phyloP scores from a whole-genome alignment of 179 eudicot genomes.

The Silene coronaria region DNA sequence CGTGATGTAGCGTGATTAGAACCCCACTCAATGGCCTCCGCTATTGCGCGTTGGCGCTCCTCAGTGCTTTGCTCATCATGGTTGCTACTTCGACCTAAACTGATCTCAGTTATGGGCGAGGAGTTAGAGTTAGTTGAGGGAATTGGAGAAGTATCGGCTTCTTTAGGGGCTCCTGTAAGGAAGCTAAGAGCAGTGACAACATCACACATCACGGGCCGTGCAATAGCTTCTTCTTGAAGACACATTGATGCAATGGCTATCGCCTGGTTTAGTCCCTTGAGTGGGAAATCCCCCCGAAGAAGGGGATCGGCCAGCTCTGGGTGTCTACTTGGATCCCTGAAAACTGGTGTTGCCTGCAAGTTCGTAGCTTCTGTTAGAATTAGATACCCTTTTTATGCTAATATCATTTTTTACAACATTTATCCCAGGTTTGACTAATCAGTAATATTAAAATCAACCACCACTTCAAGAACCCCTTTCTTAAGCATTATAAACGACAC shows the following conservation, averaged over 20 bases:
- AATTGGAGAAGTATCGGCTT: conserved; percentile 25
- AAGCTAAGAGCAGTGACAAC: conserved; percentile 78
- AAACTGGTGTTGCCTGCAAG: conserved; percentile 62
- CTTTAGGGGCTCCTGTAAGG: conserved; percentile 34
- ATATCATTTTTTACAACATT: no score
- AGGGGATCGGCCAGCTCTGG: conserved; percentile 64
- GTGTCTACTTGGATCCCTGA: conserved; percentile 55
- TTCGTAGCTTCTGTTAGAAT: neutral
- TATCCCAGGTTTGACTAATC: no score
- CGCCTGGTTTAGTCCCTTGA: conserved; percentile 69
- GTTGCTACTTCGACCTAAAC: conserved; percentile 14
- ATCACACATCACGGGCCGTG: conserved; percentile 73
- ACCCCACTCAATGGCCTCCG: conserved; percentile 78
- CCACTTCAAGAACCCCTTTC: no score
- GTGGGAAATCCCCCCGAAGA: conserved; percentile 49
- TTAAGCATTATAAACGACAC: no score
- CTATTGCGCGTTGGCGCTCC: conserved; percentile 49
- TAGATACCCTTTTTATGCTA: neutral
- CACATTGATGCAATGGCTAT: conserved; percentile 94
- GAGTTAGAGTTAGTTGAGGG: conserved; percentile 15
- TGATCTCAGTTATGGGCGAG: conserved; percentile 20
- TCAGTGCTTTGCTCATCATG: neutral
- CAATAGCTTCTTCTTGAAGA: conserved; percentile 60
- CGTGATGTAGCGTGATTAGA: conserved; percentile 28
- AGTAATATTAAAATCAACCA: no score